Percentiles rank a stretch among this genome's conserved stretches.
These are phyloP conservation scores for Boletus patriciae DNA, from an alignment of 768 basidiomycete genomes.

Conservation along the genomic window DNA sequence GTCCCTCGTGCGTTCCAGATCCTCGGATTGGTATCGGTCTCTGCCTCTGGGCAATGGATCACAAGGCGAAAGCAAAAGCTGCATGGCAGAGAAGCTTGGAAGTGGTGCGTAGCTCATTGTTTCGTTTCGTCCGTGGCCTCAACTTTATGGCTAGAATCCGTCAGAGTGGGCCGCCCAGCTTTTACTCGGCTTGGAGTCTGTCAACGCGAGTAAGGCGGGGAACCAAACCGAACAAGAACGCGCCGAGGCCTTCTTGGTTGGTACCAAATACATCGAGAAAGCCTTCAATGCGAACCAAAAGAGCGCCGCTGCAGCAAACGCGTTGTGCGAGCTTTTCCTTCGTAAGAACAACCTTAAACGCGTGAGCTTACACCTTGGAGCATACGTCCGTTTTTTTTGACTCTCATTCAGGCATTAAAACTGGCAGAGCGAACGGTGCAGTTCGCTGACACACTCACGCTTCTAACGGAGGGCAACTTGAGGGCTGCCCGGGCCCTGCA, in stretches of 20 bases:
- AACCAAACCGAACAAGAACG: constrained; percentile 63
- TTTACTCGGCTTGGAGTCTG: constrained; percentile 79
- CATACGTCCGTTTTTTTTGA: background rate
- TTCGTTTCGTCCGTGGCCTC: background rate
- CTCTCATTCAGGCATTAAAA: constrained; percentile 67
- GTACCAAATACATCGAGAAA: constrained; percentile 68
- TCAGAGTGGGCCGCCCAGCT: constrained; percentile 76
- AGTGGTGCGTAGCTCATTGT: constrained; percentile 56
- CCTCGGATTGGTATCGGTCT: constrained; percentile 95
- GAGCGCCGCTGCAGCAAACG: constrained; percentile 81
- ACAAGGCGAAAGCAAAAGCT: constrained; percentile 75
- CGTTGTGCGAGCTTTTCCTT: constrained; percentile 76
- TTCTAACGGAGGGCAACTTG: constrained; percentile 85
- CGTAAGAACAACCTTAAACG: constrained; percentile 63
- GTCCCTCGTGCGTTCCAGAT: constrained; percentile 82
- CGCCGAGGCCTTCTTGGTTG: constrained; percentile 55
- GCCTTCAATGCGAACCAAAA: constrained; percentile 76
- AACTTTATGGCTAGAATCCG: constrained; percentile 55
- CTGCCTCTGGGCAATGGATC: constrained; percentile 88
- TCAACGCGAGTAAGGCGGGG: constrained; percentile 82
- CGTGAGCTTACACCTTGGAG: constrained; percentile 38
- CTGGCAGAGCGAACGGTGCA: constrained; percentile 93
- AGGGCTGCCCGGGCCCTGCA: constrained; percentile 81
- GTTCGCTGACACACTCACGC: constrained; percentile 83
- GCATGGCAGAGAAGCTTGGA: constrained; percentile 92